Evolutionary conservation across 1,284 basidiomycete species (phyloP).

Genomic region (Laetiporus sulphureus): DNA sequence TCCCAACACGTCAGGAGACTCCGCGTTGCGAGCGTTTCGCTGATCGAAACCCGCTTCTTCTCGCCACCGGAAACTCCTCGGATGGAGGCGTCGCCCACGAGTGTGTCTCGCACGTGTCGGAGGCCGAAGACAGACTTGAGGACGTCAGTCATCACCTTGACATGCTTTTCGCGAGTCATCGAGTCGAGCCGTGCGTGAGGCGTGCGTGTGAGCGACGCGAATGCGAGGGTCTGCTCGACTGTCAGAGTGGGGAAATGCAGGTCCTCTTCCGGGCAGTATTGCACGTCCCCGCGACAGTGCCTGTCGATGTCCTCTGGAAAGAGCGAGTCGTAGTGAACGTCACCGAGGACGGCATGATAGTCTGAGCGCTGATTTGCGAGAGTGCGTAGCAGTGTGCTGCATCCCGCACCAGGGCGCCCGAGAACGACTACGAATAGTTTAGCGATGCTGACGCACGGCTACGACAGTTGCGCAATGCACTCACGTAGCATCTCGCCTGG

Average conservation of each 20-base stretch:
- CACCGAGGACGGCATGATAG: slow-evolving; percentile 50
- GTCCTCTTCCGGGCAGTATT: slow-evolving; percentile 62
- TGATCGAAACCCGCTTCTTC: slow-evolving; percentile 72
- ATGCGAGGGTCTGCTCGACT: slow-evolving; percentile 53
- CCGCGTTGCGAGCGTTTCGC: slow-evolving; percentile 56
- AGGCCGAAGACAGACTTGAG: slow-evolving; percentile 66
- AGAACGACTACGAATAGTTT: slow-evolving; percentile 37
- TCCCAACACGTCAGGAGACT: slow-evolving; percentile 63
- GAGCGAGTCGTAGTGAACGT: slow-evolving; percentile 59
- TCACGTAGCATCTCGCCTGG: slow-evolving; percentile 59
- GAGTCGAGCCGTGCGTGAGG: slow-evolving; percentile 40
- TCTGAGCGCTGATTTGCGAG: slow-evolving; percentile 58
- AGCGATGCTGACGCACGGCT: background rate
- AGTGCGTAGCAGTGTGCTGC: slow-evolving; percentile 63
- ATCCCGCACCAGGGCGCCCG: slow-evolving; percentile 58
- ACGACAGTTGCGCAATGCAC: too few relatives aligned
- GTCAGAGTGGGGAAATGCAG: slow-evolving; percentile 68
- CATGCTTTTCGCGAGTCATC: slow-evolving; percentile 39
- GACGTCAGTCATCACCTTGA: slow-evolving; percentile 40
- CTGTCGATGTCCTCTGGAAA: slow-evolving; percentile 39
- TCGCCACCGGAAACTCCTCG: slow-evolving; percentile 79
- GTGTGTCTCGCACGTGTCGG: slow-evolving; percentile 44
- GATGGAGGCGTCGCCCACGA: slow-evolving; percentile 70
- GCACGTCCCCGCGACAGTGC: slow-evolving; percentile 57
- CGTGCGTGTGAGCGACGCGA: slow-evolving; percentile 51